phyloP scores from a whole-genome alignment of 495 filamentous ascomycete species.

The Parathielavia appendiculata region DNA sequence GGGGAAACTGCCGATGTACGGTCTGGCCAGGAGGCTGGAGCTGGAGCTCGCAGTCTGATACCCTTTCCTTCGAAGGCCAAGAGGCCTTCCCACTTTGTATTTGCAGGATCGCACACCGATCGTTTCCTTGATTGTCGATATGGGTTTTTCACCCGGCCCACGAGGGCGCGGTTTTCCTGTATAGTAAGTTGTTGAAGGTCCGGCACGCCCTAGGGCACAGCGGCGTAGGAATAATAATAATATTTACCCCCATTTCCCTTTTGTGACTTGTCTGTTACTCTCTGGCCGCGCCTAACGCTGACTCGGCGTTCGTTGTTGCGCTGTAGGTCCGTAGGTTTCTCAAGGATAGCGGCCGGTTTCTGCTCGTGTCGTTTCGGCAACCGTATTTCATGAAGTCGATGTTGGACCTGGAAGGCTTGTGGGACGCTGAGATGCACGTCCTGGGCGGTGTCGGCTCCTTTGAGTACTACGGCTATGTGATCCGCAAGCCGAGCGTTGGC shows the following conservation, averaged over 20 bases:
- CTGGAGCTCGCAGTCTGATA: slow-evolving; percentile 3
- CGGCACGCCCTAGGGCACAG: slow-evolving; percentile 4
- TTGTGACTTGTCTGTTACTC: too few species aligned
- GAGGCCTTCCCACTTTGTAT: slow-evolving; percentile 13
- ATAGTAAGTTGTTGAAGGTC: slow-evolving; percentile 1
- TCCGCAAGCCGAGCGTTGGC: slow-evolving; percentile 22
- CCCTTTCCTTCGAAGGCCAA: slow-evolving; percentile 9
- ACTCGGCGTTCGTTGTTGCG: too few species aligned
- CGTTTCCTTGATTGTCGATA: slow-evolving; percentile 9
- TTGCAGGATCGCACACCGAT: slow-evolving; percentile 8
- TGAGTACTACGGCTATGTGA: slow-evolving; percentile 49
- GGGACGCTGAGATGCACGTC: slow-evolving; percentile 41
- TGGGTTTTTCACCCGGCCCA: slow-evolving; percentile 9
- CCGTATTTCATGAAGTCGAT: slow-evolving; percentile 56
- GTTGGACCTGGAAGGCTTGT: slow-evolving; percentile 40
- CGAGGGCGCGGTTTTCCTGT: slow-evolving; percentile 14
- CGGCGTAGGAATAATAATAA: slow-evolving; percentile 6
- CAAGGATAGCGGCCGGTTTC: slow-evolving; percentile 48
- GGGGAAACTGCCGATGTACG: slow-evolving; percentile 9
- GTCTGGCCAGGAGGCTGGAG: slow-evolving; percentile 9
- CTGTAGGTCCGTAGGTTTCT: slow-evolving; percentile 51
- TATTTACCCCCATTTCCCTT: neutral
- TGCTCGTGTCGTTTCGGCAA: slow-evolving; percentile 57
- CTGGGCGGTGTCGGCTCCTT: slow-evolving; percentile 40
- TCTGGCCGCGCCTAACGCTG: too few species aligned